Evolutionary conservation across 306 rosid species (phyloP).

Genomic region (Cajanus cajan): DNA sequence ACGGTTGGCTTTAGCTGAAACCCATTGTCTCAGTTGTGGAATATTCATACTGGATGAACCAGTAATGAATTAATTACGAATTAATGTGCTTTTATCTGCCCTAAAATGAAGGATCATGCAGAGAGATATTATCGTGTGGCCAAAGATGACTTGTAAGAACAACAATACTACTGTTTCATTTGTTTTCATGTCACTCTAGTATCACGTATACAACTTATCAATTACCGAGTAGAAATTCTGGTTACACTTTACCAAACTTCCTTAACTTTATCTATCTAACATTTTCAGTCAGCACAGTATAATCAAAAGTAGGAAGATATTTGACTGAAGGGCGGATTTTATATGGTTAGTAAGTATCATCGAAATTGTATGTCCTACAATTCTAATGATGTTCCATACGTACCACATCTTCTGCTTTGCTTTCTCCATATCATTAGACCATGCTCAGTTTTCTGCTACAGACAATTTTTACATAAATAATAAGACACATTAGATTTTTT

Average conservation of each 20-base stretch:
- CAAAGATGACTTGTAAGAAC: slow-evolving; percentile 87
- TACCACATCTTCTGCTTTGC: no score
- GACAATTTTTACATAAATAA: no score
- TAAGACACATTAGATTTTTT: no score
- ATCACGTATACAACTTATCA: not conserved
- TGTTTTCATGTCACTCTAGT: slow-evolving; percentile 11
- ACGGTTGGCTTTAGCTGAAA: slow-evolving; percentile 92
- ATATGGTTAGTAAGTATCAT: not conserved
- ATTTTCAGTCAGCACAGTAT: slow-evolving; percentile 94
- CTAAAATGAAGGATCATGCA: slow-evolving; percentile 68
- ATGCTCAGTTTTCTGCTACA: no score
- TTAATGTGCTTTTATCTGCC: slow-evolving; percentile 4
- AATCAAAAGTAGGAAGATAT: slow-evolving; percentile 89
- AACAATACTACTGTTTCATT: not conserved
- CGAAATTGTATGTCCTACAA: slow-evolving; percentile 1
- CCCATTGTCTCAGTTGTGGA: slow-evolving; percentile 95
- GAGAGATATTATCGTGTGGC: slow-evolving; percentile 91
- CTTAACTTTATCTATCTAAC: slow-evolving; percentile 3
- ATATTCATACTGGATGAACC: slow-evolving; percentile 94
- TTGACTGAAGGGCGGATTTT: slow-evolving; percentile 55
- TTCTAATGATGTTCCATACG: no score
- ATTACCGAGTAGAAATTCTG: not conserved
- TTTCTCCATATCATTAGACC: no score
- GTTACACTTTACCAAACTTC: not conserved
- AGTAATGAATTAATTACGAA: not conserved